Base-by-base conservation (phyloP, 2,329 filamentous ascomycete species). In the Orbilia brochopaga region DNA sequence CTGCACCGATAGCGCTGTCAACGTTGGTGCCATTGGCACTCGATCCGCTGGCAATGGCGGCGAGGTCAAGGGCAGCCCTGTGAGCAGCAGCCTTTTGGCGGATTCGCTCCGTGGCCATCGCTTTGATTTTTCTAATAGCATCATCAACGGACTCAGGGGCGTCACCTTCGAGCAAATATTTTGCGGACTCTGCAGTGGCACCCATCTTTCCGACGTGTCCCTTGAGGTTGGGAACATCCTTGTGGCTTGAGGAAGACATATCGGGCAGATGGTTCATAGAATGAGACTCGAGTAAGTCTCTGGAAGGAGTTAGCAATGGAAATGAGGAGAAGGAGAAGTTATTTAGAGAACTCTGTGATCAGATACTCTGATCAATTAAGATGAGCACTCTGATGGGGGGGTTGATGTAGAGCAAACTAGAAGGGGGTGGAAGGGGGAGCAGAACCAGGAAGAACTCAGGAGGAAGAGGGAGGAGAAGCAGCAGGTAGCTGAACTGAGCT, bases 21-120 rank as follows among this genome's bases (percentile, higher is more conserved):
- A 13, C 32, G 5, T n/a, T 58, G 10, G 37, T 27, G n/a, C 15
- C 10, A 53, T 54, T 57, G n/a, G 52, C 57, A 11, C 32, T 52
- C n/a, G 57, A 42, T 17, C 1, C 24, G n/a, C n/a, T n/a, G n/a
- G n/a, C n/a, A n/a, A n/a, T n/a, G n/a, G n/a, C n/a, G n/a, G n/a
- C n/a, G n/a, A n/a, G n/a, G 8, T 15, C 44, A 19, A 54, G 53
- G 1, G 59, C 35, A 27, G 54, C 59, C 55, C 66, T 57, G 42
- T 48, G 27, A 35, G 66, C 66, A 32, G 44, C 48, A 1, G 67
- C 42, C 23, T 61, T 60, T 19, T 72, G 54, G 24, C 67, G 67
- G n/a, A 72, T n/a, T 52, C 67, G 60, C 44, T 65, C 55, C 2
- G 60, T 61, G 17, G 67, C 67, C 55, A 72, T 61, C n/a, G 46